A percentile compares a stretch with the other conserved stretches of the same genome.
These are phyloP conservation scores for Neurospora hispaniola DNA, from an alignment of 495 filamentous ascomycete genomes.

Conservation along the genomic window DNA sequence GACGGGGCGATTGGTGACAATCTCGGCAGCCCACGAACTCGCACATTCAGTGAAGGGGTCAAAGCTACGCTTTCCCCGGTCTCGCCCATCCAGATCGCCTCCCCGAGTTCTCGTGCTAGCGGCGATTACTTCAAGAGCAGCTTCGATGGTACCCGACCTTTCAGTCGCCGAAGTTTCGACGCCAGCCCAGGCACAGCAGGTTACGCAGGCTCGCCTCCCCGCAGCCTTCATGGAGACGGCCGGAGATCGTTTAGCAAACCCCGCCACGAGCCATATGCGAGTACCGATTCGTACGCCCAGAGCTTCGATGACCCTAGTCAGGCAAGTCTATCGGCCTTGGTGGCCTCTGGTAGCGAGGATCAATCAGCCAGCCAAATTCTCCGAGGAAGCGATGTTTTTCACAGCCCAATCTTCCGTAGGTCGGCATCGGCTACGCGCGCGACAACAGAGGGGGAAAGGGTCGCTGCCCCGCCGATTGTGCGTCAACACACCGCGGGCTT, in stretches of 20 bases:
- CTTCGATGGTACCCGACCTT: conserved; percentile 31
- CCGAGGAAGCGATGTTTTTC: conserved; percentile 76
- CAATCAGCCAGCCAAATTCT: conserved; percentile 88
- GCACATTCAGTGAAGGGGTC: conserved; percentile 50
- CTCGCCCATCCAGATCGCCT: conserved; percentile 26
- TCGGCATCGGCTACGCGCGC: conserved; percentile 29
- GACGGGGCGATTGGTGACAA: background rate
- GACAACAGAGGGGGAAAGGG: conserved; percentile 3
- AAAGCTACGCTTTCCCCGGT: conserved; percentile 51
- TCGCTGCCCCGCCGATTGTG: background rate
- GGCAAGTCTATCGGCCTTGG: conserved; percentile 50
- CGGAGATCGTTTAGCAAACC: conserved; percentile 37
- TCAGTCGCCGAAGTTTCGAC: conserved; percentile 43
- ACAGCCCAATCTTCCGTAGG: conserved; percentile 61
- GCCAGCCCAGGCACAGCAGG: conserved; percentile 26
- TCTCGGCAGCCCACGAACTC: conserved; percentile 21
- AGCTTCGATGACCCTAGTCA: conserved; percentile 55
- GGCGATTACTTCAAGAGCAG: conserved; percentile 30
- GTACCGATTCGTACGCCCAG: conserved; percentile 68
- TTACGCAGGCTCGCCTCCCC: conserved; percentile 29
- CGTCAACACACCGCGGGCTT: conserved; percentile 11
- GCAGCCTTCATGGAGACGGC: conserved; percentile 47
- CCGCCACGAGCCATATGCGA: conserved; percentile 45
- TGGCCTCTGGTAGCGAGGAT: conserved; percentile 64
- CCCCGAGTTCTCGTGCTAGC: conserved; percentile 35